phyloP scores from a whole-genome alignment of 2,329 filamentous ascomycete genomes.

The Diaporthe nobilis region DNA sequence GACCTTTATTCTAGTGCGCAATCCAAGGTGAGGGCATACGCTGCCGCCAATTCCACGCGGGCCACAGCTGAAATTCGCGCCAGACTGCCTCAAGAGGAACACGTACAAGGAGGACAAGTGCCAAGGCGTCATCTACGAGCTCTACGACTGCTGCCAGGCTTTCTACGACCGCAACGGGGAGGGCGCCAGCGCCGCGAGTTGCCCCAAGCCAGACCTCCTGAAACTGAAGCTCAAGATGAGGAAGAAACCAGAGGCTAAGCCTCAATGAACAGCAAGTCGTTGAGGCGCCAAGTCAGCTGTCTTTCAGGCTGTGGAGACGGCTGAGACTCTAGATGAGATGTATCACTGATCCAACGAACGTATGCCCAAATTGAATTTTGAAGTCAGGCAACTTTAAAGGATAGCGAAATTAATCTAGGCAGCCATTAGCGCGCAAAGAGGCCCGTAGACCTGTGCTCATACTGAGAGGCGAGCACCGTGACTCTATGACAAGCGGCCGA shows the following conservation, averaged over 20 bases:
- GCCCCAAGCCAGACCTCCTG: constrained; percentile 85
- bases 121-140: constrained; percentile 80
- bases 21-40: constrained; percentile 78
- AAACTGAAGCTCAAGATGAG: constrained; percentile 88
- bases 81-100: constrained; percentile 88
- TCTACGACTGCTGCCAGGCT: constrained; percentile 93
- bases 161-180: constrained; percentile 89
- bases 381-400: constrained; percentile 77
- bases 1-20: constrained; percentile 73
- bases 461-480: constrained; percentile 91
- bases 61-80: constrained; percentile 23
- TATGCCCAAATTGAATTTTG: constrained; percentile 56
- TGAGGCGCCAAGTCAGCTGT: background rate
- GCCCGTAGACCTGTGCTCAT: constrained; percentile 89
- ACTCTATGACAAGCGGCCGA: constrained; percentile 68
- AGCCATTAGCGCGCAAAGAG: constrained; percentile 97
- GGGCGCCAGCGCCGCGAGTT: constrained; percentile 82
- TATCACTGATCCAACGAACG: constrained; percentile 56
- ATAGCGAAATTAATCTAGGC: constrained; percentile 88
- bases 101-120: constrained; percentile 90
- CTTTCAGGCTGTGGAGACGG: background rate
- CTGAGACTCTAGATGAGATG: constrained; percentile 44
- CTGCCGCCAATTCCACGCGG: background rate
- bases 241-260: constrained; percentile 46
- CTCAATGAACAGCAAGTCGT: constrained; percentile 29